Percentiles rank a stretch among this genome's conserved stretches.
phyloP scores from a whole-genome alignment of 371 early-diverging fungal genomes.

The Rhizomucor miehei region DNA sequence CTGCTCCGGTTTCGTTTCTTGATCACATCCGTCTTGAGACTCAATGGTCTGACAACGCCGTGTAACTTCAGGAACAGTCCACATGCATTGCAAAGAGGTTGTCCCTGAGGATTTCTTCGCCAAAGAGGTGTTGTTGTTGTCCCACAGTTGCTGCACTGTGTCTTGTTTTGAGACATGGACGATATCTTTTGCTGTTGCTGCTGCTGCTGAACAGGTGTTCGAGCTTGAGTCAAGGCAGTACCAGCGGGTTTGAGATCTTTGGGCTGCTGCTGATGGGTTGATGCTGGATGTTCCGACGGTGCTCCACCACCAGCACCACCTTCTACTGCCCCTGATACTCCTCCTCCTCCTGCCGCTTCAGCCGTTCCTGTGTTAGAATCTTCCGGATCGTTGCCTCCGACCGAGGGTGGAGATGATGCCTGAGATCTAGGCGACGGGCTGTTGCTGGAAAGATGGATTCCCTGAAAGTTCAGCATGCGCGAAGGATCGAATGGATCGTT shows the following conservation, averaged over 20 bases:
- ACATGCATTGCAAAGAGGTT: constrained; percentile 30
- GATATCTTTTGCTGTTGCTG: constrained; percentile 1
- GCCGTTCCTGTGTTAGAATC: too few species aligned
- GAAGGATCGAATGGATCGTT: constrained; percentile 4
- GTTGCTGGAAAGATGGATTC: constrained; percentile 5
- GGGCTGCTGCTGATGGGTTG: not conserved
- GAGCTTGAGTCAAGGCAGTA: not conserved
- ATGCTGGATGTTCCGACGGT: too few species aligned
- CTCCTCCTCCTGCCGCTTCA: too few species aligned
- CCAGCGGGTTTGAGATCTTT: not conserved
- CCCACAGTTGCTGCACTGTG: constrained; percentile 25
- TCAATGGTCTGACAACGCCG: constrained; percentile 29
- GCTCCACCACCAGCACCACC: too few species aligned
- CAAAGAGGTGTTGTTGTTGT: constrained; percentile 29
- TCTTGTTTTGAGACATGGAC: constrained; percentile 8
- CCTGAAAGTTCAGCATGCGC: constrained; percentile 4
- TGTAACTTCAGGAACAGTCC: constrained; percentile 29
- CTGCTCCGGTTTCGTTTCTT: constrained; percentile 28
- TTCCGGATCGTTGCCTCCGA: not conserved
- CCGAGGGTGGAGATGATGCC: not conserved
- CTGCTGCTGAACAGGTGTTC: not conserved
- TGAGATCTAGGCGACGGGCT: not conserved
- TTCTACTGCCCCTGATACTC: not conserved
- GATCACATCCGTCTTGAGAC: constrained; percentile 28
- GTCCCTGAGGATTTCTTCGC: constrained; percentile 24